Base-by-base conservation (phyloP, 2,329 filamentous ascomycete species). In the Ophiocordyceps camponoti-leonardi region DNA sequence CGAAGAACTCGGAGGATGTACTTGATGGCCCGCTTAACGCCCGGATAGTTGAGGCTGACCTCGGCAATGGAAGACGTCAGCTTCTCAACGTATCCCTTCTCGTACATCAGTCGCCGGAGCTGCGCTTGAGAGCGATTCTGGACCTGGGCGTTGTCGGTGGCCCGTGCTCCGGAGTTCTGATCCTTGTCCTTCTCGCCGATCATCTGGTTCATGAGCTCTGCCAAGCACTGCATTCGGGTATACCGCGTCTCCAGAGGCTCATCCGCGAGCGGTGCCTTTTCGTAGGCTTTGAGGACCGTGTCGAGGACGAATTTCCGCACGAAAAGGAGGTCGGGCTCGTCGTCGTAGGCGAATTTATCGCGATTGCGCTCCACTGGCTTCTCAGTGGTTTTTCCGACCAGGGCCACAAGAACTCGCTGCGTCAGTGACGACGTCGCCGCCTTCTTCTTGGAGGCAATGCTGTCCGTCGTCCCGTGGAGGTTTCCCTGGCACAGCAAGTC, bases 291-390 rank as follows among this genome's bases (percentile, higher is more conserved):
- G 28, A 96, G 68, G 28, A 92, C 80, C 55, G 93, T 94, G 60
- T 98, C 93, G 3, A 98, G 72, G 18, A 95, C 90, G 55, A 96
- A 96, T 51, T 85, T 87, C 46, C 92, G 85, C 39, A 98, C 88
- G 57, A 94, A 96, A 1, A 90, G 71, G 19, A 99, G 73, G 56
- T 93, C 86, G 1, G 81, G 71, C 53, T 94, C 86, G 43, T 87
- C 82, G 45, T 92, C 85, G 39, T 77, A 76, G 44, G 78, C 77
- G 50, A 70, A 81, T 49, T 66, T 73, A 52, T 75, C 74, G 45
- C 66, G 70, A 44, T 56, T 61, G 46, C 72, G 78, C 41, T 79
- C 72, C 14, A 75, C 62, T 2, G 75, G 71, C 49, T 78, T 79
- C 62, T 98, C 92, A 39, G 79, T 81, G 2, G 92, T 96, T 65